A percentile compares a stretch with the other conserved stretches of the same genome.
phyloP scores from a whole-genome alignment of 345 rosid genomes.

The Acer saccharum region DNA sequence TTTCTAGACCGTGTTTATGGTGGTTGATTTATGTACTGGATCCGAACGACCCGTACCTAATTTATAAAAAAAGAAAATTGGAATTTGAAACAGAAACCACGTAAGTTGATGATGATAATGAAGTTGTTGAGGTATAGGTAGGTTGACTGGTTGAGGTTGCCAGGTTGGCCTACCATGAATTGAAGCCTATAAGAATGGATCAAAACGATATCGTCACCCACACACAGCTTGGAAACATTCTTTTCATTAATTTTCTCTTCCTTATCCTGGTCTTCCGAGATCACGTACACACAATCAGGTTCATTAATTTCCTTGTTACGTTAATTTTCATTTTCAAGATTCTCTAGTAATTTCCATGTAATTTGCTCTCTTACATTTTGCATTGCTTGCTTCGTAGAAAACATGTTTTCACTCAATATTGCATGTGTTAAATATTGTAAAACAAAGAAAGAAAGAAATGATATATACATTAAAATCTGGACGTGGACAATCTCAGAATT shows the following conservation, averaged over 20 bases:
- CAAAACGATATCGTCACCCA: background rate
- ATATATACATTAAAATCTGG: too few species aligned
- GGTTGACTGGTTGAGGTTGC: background rate
- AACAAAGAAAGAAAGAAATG: too few species aligned
- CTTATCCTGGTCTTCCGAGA: conserved; percentile 5
- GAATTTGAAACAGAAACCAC: too few species aligned
- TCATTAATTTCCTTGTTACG: background rate
- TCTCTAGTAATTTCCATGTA: too few species aligned
- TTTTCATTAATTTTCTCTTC: background rate
- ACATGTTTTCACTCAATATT: background rate
- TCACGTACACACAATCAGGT: background rate
- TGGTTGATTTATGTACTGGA: too few species aligned
- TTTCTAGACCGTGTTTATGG: too few species aligned
- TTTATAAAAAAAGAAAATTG: too few species aligned
- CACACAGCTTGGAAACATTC: background rate
- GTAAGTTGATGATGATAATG: background rate
- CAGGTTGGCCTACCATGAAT: background rate
- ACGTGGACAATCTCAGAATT: too few species aligned
- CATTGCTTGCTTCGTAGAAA: background rate
- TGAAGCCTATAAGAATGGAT: background rate
- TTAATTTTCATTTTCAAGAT: too few species aligned
- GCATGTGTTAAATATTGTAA: too few species aligned
- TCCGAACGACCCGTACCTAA: too few species aligned
- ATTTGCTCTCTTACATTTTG: too few species aligned
- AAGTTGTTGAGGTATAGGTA: background rate